These are phyloP conservation scores for Begonia masoniana DNA, from an alignment of 306 rosid species.

Conservation along the genomic window DNA sequence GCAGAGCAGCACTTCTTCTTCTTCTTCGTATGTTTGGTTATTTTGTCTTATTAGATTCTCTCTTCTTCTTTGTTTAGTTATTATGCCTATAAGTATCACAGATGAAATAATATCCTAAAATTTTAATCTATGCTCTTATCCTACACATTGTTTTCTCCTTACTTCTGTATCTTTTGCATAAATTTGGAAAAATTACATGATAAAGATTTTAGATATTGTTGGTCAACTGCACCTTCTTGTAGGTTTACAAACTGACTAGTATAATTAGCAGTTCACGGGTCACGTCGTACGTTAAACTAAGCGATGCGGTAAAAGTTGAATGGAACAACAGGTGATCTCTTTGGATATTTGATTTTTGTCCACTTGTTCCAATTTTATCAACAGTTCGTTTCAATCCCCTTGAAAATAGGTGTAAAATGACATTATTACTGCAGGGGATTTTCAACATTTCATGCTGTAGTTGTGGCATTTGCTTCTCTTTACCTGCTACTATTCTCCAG, in stretches of 20 bases:
- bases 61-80: too few species aligned
- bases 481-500: constrained; percentile 54
- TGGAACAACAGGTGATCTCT: constrained; percentile 81
- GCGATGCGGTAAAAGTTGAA: constrained; percentile 43
- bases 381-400: constrained; percentile 5
- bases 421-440: constrained; percentile 53
- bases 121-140: too few species aligned
- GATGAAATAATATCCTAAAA: too few species aligned
- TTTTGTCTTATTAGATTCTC: too few species aligned
- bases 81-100: too few species aligned
- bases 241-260: constrained; percentile 63
- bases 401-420: not conserved
- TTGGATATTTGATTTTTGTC: constrained; percentile 8
- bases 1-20: too few species aligned
- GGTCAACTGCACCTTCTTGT: constrained; percentile 16
- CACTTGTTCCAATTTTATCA: constrained; percentile 1
- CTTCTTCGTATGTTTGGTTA: too few species aligned
- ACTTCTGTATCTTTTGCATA: not conserved
- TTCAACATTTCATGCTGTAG: constrained; percentile 80
- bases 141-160: not conserved
- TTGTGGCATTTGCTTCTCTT: constrained; percentile 49
- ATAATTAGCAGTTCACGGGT: constrained; percentile 35
- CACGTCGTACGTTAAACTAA: constrained; percentile 38
- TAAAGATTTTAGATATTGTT: not conserved
- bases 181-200: not conserved